Evolutionary conservation across 805 yeast genomes (phyloP), one percentile per base, ranked within the genome.

Genomic region (Clavispora asparagi): DNA sequence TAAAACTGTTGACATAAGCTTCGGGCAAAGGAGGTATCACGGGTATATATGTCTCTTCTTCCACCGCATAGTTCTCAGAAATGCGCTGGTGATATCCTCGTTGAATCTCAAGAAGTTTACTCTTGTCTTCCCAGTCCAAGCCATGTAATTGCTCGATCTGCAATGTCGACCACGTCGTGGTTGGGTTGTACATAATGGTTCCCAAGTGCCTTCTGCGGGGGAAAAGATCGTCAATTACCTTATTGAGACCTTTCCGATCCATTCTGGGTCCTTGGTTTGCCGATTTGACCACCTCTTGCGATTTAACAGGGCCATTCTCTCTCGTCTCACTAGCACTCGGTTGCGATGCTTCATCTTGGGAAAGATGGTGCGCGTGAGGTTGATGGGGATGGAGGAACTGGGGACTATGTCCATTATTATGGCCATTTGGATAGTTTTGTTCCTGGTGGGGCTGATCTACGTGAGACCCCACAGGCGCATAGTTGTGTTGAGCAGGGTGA

Each of bases 131-230:
- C 6, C 56, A 58, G 23, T 56, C 50, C 32, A 64, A 50, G 25
- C 56, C 57, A 25, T 40, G 44, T 41, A 55, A 44, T 25, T 43
- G 55, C 35, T 60, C 42, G 59, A 61, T 49, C 51, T 70, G 74
- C 23, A 70, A 48, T 0, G 77, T 66, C 1, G 64, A 60, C 65
- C 68, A 67, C 0, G 84, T 79, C 12, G 83, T 81, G 17, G 73
- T 71, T 8, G 80, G 77, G 39, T 74, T 75, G 59, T 87, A 87
- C 0, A 83, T 60, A 17, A 51, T 58, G 43, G 52, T 63, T 48
- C 55, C 64, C 45, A 58, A 57, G 58, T 46, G 65, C 30, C 55
- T 64, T 19, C 73, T 56, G 7, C 49, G 42, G 0, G 73, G 72
- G 48, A 64, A 67, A 26, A 54, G 49, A 36, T 62, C 61, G 25